Percentiles rank a stretch among this genome's conserved stretches.
These are phyloP conservation scores for Lasiodiplodia hormozganensis DNA, from an alignment of 2,329 filamentous ascomycete species.

Conservation along the genomic window DNA sequence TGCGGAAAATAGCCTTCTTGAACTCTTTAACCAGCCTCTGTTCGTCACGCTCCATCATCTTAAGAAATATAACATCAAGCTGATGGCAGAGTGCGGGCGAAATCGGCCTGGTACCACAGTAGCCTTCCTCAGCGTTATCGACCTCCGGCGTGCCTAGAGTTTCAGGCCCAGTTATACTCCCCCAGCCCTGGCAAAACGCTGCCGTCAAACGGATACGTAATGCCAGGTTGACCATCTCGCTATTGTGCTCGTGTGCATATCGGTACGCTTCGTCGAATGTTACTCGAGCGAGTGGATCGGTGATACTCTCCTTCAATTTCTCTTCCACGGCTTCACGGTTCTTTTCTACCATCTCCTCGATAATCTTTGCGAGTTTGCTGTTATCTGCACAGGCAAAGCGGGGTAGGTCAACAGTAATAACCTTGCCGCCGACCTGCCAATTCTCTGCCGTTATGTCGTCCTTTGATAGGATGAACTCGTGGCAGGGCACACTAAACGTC, in stretches of 20 bases:
- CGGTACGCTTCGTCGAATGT: background rate
- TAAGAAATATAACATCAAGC: background rate
- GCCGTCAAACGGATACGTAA: background rate
- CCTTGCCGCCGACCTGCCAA: background rate
- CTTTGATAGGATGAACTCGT: background rate
- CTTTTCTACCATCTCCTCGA: background rate
- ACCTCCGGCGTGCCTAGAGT: background rate
- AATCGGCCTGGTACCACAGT: background rate
- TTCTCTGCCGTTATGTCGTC: background rate
- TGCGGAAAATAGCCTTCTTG: constrained; percentile 40
- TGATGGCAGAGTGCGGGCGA: background rate
- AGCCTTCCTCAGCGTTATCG: constrained; percentile 25
- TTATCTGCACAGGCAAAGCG: background rate
- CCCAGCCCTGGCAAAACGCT: background rate
- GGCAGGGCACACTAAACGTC: background rate
- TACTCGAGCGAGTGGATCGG: background rate
- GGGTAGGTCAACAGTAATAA: background rate
- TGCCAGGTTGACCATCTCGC: background rate
- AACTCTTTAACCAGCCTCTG: constrained; percentile 37
- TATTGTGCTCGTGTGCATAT: background rate
- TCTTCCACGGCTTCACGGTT: background rate
- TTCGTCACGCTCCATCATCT: background rate
- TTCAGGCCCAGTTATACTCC: background rate
- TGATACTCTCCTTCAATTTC: background rate
- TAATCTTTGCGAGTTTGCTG: background rate